A percentile compares a stretch with the other conserved stretches of the same genome.
These are phyloP conservation scores for Eucalyptus regnans DNA, from an alignment of 345 rosid genomes.

Conservation along the genomic window DNA sequence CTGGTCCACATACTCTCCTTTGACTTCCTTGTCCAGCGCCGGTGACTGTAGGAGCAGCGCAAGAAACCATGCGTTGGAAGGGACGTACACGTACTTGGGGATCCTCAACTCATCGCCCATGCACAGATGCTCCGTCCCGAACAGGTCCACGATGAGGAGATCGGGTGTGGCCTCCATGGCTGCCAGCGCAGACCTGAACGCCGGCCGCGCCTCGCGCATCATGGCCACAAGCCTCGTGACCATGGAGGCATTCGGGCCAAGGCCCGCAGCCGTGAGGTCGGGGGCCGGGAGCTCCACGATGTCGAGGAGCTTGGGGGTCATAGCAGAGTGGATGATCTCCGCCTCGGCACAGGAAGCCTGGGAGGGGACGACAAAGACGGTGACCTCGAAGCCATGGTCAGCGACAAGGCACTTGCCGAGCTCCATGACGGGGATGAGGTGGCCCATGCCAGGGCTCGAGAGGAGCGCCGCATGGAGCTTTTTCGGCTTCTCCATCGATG, in stretches of 20 bases:
- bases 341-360: slow-evolving; percentile 12
- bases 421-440: slow-evolving; percentile 44
- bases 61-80: slow-evolving; percentile 44
- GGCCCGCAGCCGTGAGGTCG: slow-evolving; percentile 8
- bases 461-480: slow-evolving; percentile 28
- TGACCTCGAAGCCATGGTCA: slow-evolving; percentile 16
- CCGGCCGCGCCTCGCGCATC: slow-evolving; percentile 25
- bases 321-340: not conserved
- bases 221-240: not conserved
- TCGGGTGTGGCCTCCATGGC: slow-evolving; percentile 18
- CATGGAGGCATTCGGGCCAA: slow-evolving; percentile 11
- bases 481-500: not conserved
- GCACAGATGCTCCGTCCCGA: slow-evolving; percentile 22
- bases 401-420: slow-evolving; percentile 36
- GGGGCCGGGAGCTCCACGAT: slow-evolving; percentile 15
- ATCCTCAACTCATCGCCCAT: slow-evolving; percentile 24
- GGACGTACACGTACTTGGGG: slow-evolving; percentile 11
- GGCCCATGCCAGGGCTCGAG: slow-evolving; percentile 54
- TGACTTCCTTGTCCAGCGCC: slow-evolving; percentile 12
- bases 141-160: slow-evolving; percentile 34
- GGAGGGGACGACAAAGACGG: slow-evolving; percentile 17
- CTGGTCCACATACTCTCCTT: slow-evolving; percentile 18
- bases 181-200: slow-evolving; percentile 16
- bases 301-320: slow-evolving; percentile 1
- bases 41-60: slow-evolving; percentile 22